Evolutionary conservation across 2,329 filamentous ascomycete genomes (phyloP).

Genomic region (Penicillium palitans): DNA sequence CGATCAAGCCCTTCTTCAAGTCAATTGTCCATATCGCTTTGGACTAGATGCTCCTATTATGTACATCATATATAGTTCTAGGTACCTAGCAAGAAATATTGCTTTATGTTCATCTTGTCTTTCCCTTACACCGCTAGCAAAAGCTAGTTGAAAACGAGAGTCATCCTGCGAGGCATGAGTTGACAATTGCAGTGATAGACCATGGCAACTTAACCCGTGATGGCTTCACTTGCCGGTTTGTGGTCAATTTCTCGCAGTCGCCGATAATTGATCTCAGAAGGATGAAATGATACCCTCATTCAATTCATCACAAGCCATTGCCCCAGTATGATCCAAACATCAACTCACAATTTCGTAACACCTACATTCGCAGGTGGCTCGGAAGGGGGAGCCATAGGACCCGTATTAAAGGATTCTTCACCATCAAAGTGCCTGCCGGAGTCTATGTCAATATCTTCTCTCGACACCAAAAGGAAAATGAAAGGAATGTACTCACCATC

Average conservation of each 20-base stretch:
- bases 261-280: no score
- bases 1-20: not conserved
- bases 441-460: conserved; percentile 23
- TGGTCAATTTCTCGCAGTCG: no score
- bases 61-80: not conserved
- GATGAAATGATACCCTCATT: not conserved
- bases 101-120: no score
- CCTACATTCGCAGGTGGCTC: conserved; percentile 15
- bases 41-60: not conserved
- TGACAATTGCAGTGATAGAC: not conserved
- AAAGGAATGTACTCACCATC: conserved; percentile 64
- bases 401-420: conserved; percentile 48
- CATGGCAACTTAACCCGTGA: not conserved
- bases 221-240: not conserved
- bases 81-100: not conserved
- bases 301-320: not conserved
- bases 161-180: not conserved
- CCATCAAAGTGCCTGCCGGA: conserved; percentile 47
- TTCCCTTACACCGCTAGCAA: not conserved
- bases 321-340: no score
- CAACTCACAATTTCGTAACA: conserved; percentile 25
- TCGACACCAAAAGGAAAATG: conserved; percentile 3
- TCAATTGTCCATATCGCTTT: not conserved
- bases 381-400: conserved; percentile 29
- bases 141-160: not conserved